Conservation (phyloP, 768 basidiomycete species). For the Tricholoma flavovirens region DNA sequence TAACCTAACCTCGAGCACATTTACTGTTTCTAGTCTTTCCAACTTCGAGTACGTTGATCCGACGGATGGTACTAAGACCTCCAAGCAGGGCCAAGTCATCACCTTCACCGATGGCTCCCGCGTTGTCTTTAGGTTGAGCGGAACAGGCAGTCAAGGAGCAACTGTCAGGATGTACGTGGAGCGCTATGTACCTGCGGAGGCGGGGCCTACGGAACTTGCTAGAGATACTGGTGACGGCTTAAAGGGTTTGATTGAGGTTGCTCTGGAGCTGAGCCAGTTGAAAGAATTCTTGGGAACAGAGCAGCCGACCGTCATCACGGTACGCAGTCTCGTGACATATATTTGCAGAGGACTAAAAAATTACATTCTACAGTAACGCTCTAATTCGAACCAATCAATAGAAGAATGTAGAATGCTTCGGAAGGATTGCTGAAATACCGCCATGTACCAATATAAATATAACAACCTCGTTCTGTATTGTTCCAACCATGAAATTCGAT, state of each 20-base stretch:
- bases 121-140: slow-evolving; percentile 93
- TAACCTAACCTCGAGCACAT: slow-evolving; percentile 58
- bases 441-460: neutral
- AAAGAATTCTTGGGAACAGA: slow-evolving; percentile 82
- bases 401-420: neutral
- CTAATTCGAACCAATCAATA: neutral
- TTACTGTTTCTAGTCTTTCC: slow-evolving; percentile 71
- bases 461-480: neutral
- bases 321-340: slow-evolving; percentile 29
- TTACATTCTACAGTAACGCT: neutral
- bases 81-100: slow-evolving; percentile 95
- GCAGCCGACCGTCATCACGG: slow-evolving; percentile 95
- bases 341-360: neutral
- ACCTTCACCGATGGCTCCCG: slow-evolving; percentile 88
- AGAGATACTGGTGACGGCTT: slow-evolving; percentile 84
- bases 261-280: slow-evolving; percentile 78
- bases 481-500: neutral
- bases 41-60: slow-evolving; percentile 98
- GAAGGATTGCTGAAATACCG: neutral
- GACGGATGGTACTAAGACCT: slow-evolving; percentile 90
- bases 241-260: slow-evolving; percentile 94
- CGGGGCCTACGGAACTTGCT: slow-evolving; percentile 62
- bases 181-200: slow-evolving; percentile 72
- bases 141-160: slow-evolving; percentile 94
- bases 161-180: slow-evolving; percentile 97